These are phyloP conservation scores for Aurifilum marmelostoma DNA, from an alignment of 2,329 filamentous ascomycete species.

Conservation along the genomic window DNA sequence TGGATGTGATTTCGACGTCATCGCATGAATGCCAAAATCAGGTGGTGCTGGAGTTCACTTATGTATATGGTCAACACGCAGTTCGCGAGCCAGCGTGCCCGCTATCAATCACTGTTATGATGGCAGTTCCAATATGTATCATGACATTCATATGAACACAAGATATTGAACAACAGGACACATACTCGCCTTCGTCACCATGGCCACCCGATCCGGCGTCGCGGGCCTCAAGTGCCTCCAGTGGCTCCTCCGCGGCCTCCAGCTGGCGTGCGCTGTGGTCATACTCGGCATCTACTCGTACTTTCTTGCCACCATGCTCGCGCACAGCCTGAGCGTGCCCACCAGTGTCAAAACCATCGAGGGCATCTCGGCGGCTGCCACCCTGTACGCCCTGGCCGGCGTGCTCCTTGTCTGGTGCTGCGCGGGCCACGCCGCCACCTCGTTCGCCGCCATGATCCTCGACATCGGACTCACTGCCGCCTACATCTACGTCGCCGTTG, in stretches of 20 bases:
- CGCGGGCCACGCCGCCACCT: conserved; percentile 65
- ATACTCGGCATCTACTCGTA: conserved; percentile 69
- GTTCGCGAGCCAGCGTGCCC: background rate
- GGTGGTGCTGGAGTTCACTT: background rate
- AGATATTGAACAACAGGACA: background rate
- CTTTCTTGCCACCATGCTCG: conserved; percentile 64
- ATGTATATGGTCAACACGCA: background rate
- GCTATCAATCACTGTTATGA: too few relatives aligned
- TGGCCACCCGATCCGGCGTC: conserved; percentile 55
- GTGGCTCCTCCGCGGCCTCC: conserved; percentile 61
- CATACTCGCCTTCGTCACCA: conserved; percentile 36
- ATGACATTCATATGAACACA: background rate
- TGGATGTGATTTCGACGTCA: conserved; percentile 21
- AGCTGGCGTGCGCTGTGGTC: conserved; percentile 63
- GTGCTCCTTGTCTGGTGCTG: conserved; percentile 66
- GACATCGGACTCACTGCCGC: conserved; percentile 65
- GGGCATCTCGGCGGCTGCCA: conserved; percentile 63
- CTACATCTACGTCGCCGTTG: conserved; percentile 67
- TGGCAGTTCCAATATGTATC: background rate
- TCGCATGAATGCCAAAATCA: background rate
- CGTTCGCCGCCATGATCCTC: conserved; percentile 62
- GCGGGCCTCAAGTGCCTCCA: conserved; percentile 56
- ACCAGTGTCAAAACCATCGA: conserved; percentile 63
- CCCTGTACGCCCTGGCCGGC: conserved; percentile 65
- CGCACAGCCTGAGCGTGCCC: conserved; percentile 57